Evolutionary conservation across 2,329 filamentous ascomycete species (phyloP), one percentile per base, ranked within the genome.

Genomic region (Macroventuria anomochaeta): DNA sequence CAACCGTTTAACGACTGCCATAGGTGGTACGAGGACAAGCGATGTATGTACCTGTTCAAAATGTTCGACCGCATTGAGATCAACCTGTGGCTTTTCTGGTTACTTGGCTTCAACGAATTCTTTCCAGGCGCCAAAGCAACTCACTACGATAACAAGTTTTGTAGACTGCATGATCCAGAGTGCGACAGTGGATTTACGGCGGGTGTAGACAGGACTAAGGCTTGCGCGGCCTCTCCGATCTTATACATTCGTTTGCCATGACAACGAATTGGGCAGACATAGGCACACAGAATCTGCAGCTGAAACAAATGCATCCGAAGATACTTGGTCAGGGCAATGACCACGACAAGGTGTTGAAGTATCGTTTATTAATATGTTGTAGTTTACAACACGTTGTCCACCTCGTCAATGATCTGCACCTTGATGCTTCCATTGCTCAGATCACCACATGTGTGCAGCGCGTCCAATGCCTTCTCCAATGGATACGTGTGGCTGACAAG

Each of bases 401-500:
- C 55, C 3, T 75, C 67, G 28, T 87, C 84, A 5, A 85, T 75
- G 15, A 87, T 81, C 52, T 85, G 81, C 2, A 87, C 81, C 66
- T 87, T 87, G 61, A 87, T 85, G 56, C 80, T 83, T 0, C 80
- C 80, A 13, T 81, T 81, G 2, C 68, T 76, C 15, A 79, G 58
- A 66, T 87, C 81, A 0, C 81, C 78, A 34, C 76, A 81, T 2
- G 83, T 68, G 26, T 82, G 75, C 52, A 87, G 69, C 0, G 84
- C 87, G 23, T 88, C 83, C 1, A 83, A 61, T 0, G 86, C 85
- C 56, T 83, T 77, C 55, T 88, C 86, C 20, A 90, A 73, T 0
- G 83, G 81, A 57, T 85, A 88, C 1, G 76, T 79, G 68, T 90
- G 86, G 10, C 86, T 85, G 3, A 89, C 81, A 15, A 88, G 72